These are phyloP conservation scores for Trichoderma sp. DNA, from an alignment of 2,329 filamentous ascomycete genomes.

Conservation along the genomic window DNA sequence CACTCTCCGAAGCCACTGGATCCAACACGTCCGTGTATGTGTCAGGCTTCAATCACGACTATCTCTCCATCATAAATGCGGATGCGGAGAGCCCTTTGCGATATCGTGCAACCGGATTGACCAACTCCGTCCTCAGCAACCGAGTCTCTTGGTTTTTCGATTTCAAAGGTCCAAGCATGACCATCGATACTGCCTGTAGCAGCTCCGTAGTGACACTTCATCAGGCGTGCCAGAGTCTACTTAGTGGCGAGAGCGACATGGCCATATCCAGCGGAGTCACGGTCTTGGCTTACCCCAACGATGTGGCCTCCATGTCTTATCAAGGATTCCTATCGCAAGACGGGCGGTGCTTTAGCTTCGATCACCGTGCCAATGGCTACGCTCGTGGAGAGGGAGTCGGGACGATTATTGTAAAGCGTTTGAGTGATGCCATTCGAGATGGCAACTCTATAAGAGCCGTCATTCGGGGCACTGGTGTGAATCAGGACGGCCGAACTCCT, in stretches of 20 bases:
- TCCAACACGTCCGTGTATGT: conserved; percentile 12
- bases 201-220: conserved; percentile 52
- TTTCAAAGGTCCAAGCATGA: conserved; percentile 51
- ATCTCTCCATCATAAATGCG: conserved; percentile 1
- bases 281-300: conserved; percentile 25
- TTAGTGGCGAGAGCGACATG: conserved; percentile 44
- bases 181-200: conserved; percentile 57
- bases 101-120: conserved; percentile 11
- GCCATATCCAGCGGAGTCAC: conserved; percentile 25
- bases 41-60: conserved; percentile 16
- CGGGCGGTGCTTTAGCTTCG: conserved; percentile 26
- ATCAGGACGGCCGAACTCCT: conserved; percentile 47
- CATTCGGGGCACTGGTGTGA: conserved; percentile 40
- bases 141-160: conserved; percentile 54
- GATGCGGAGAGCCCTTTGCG: conserved; percentile 20
- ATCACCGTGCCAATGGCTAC: conserved; percentile 44
- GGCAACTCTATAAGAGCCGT: conserved; percentile 46
- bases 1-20: conserved; percentile 7
- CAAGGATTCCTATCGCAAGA: conserved; percentile 2
- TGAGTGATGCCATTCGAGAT: conserved; percentile 48
- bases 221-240: conserved; percentile 35
- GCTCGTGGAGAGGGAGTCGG: conserved; percentile 49
- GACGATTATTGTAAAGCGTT: conserved; percentile 45
- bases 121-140: conserved; percentile 12
- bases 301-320: conserved; percentile 11